Evolutionary conservation across 192 early-diverging fungal genomes (phyloP), one percentile per base, ranked within the genome.

Genomic region (Hyaloraphidium curvatum): DNA sequence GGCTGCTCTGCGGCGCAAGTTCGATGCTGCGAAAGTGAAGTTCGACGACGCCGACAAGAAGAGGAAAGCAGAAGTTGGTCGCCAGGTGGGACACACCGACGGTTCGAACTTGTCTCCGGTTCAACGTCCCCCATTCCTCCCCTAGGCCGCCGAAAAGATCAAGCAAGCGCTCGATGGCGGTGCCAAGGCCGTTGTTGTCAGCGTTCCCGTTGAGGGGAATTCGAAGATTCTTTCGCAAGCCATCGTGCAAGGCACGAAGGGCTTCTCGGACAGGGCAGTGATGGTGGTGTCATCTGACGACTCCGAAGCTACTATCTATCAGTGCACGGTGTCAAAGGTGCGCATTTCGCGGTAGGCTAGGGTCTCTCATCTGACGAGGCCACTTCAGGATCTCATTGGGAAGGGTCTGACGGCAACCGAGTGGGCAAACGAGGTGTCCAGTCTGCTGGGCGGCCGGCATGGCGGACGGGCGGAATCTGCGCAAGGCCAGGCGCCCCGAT

Each of bases 391-490:
- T n/a, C n/a, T n/a, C n/a, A n/a, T n/a, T n/a, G n/a, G n/a, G 3
- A 77, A 81, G 56, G 88, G 87, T 1, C 67, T 98, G 51, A 89
- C 83, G 71, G 94, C 91, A 28, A 76, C 69, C 39, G 89, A 85
- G 21, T 98, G 94, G 94, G 86, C 89, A 16, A 71, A 73, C 19
- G 81, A 78, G 27, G 88, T 95, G n/a, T 62, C 76, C 23, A 69
- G 80, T 51, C 73, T 77, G 25, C 71, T 98, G 41, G 88, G 85
- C 26, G 94, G 94, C 54, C 89, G 88, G 67, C 81, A 80, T 54
- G 94, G 94, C 30, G 94, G 94, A 48, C 94, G 91, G 58, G 88
- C 90, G 39, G 89, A 89, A 50, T 60, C 85, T 55, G 94, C 94
- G 28, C 89, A 89, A 56, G 94, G 94, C 16, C 79, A 80, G 51